A percentile compares a stretch with the other conserved stretches of the same genome.
Evolutionary conservation across 768 basidiomycete species (phyloP).

Genomic region (Xanthoconium purpureum): DNA sequence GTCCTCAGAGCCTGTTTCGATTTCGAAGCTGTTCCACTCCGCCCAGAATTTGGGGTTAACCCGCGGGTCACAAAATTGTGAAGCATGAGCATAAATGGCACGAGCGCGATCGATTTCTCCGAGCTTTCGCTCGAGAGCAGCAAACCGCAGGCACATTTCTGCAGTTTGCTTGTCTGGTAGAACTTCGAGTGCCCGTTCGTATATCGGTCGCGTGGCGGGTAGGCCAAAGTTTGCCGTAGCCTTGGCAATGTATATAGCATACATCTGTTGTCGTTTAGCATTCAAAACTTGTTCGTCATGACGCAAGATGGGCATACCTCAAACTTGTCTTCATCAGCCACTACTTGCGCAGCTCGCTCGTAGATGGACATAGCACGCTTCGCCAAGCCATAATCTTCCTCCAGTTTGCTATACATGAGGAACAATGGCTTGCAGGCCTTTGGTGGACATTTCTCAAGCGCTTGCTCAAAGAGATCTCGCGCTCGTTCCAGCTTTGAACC

Average conservation of each 20-base stretch:
- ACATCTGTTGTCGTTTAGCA: conserved; percentile 61
- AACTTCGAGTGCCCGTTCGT: conserved; percentile 90
- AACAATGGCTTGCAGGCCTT: conserved; percentile 94
- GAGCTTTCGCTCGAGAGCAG: conserved; percentile 91
- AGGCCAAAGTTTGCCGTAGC: conserved; percentile 94
- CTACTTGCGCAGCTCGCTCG: conserved; percentile 85
- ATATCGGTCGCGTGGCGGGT: conserved; percentile 94
- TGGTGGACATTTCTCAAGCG: conserved; percentile 91
- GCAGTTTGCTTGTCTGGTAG: conserved; percentile 93
- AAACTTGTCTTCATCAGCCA: conserved; percentile 89
- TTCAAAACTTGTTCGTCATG: not conserved
- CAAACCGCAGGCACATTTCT: conserved; percentile 97
- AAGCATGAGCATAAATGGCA: conserved; percentile 94
- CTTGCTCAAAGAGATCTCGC: conserved; percentile 97
- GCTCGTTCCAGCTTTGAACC: conserved; percentile 93
- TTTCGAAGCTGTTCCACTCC: conserved; percentile 97
- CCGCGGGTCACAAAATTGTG: conserved; percentile 97
- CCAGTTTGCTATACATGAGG: conserved; percentile 93
- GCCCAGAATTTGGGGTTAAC: conserved; percentile 90
- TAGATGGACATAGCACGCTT: conserved; percentile 96
- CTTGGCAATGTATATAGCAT: conserved; percentile 95
- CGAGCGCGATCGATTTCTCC: conserved; percentile 98
- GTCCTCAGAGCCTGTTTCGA: conserved; percentile 98
- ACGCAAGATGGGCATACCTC: conserved; percentile 54
- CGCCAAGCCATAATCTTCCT: conserved; percentile 93